Conservation (phyloP, 2,329 filamentous ascomycete genomes). For the Beauveria medogensis region DNA sequence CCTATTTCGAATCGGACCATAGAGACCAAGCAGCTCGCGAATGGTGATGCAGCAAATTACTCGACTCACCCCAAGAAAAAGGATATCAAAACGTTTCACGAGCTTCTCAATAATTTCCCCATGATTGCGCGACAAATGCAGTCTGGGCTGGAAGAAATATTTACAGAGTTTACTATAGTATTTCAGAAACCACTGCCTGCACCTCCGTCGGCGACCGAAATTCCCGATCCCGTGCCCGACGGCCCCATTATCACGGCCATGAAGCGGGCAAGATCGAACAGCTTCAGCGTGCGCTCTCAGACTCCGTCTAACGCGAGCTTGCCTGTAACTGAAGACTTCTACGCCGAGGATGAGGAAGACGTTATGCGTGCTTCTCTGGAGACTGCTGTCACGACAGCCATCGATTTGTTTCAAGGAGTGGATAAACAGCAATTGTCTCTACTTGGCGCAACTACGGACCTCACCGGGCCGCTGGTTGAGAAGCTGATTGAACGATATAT, state of each 20-base stretch:
- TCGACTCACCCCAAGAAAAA: slow-evolving; percentile 56
- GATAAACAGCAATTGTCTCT: slow-evolving; percentile 93
- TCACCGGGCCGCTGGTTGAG: slow-evolving; percentile 88
- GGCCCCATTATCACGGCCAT: slow-evolving; percentile 48
- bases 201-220: slow-evolving; percentile 54
- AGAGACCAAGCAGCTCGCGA: slow-evolving; percentile 28
- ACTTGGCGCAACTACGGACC: slow-evolving; percentile 82
- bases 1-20: slow-evolving; percentile 33
- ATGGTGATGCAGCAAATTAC: slow-evolving; percentile 34
- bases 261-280: slow-evolving; percentile 47
- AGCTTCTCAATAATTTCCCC: slow-evolving; percentile 83
- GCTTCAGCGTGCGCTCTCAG: slow-evolving; percentile 26
- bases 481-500: slow-evolving; percentile 92
- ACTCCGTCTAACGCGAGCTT: slow-evolving; percentile 20
- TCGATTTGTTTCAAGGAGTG: slow-evolving; percentile 90
- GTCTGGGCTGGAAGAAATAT: slow-evolving; percentile 77
- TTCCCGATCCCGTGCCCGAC: slow-evolving; percentile 50
- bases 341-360: slow-evolving; percentile 84
- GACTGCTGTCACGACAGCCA: slow-evolving; percentile 84
- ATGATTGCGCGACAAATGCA: slow-evolving; percentile 97
- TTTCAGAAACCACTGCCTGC: slow-evolving; percentile 79
- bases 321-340: slow-evolving; percentile 55
- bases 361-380: slow-evolving; percentile 83
- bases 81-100: slow-evolving; percentile 83
- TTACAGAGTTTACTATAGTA: slow-evolving; percentile 79